A percentile compares a stretch with the other conserved stretches of the same genome.
Conservation (phyloP, 1,139 yeast species). For the Hyphopichia pseudoburtonii region DNA sequence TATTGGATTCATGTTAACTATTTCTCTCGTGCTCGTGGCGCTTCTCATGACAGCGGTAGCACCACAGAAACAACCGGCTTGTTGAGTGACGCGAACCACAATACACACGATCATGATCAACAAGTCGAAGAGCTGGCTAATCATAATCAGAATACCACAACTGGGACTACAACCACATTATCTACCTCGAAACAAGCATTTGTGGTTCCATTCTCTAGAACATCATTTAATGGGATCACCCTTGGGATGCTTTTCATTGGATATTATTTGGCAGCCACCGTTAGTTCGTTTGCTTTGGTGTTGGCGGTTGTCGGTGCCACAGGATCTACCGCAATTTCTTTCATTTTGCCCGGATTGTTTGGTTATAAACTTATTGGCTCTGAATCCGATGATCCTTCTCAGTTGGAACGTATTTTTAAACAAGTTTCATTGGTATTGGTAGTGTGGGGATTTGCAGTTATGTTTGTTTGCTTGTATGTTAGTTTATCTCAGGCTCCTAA, state of each 20-base stretch:
- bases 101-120: not conserved
- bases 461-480: constrained; percentile 41
- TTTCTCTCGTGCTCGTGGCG: not conserved
- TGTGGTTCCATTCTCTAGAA: constrained; percentile 52
- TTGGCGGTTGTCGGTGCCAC: constrained; percentile 62
- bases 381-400: constrained; percentile 24
- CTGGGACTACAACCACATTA: constrained; percentile 1
- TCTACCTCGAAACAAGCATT: constrained; percentile 19
- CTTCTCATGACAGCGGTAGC: not conserved
- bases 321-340: constrained; percentile 60
- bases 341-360: constrained; percentile 58
- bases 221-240: constrained; percentile 50
- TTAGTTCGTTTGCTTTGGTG: constrained; percentile 55
- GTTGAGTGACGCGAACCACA: constrained; percentile 4
- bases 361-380: constrained; percentile 50
- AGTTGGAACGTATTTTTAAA: constrained; percentile 24
- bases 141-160: not conserved
- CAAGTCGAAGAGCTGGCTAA: constrained; percentile 1
- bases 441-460: constrained; percentile 43
- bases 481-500: constrained; percentile 18
- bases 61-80: constrained; percentile 1
- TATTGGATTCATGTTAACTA: constrained; percentile 40
- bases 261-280: constrained; percentile 43
- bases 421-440: constrained; percentile 31
- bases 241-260: constrained; percentile 41